Evolutionary conservation across 2,329 filamentous ascomycete genomes (phyloP).

Genomic region (Harringtonia lauricola): DNA sequence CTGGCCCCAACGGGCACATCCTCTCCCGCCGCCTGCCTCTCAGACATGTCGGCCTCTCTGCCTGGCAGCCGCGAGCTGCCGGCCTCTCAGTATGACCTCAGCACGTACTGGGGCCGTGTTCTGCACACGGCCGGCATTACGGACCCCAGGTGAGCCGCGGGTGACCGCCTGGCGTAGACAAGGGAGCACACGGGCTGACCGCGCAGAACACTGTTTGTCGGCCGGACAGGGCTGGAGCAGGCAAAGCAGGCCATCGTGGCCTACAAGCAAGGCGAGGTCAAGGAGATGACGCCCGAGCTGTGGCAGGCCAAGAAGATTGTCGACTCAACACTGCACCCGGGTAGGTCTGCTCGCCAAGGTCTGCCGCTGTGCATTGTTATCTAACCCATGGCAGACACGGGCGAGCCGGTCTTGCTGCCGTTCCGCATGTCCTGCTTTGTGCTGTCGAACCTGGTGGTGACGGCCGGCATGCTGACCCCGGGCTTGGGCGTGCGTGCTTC

Average conservation of each 20-base stretch:
- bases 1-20: too few relatives aligned
- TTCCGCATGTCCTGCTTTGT: conserved; percentile 98
- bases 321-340: conserved; percentile 90
- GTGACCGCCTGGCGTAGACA: too few relatives aligned
- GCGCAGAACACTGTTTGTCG: conserved; percentile 76
- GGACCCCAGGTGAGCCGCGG: conserved; percentile 80
- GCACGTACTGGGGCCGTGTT: conserved; percentile 91
- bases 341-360: conserved; percentile 34
- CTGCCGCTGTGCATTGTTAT: background rate
- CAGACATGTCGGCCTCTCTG: conserved; percentile 58
- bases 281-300: conserved; percentile 76
- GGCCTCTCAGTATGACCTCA: conserved; percentile 82
- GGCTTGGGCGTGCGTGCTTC: conserved; percentile 50
- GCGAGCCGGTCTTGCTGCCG: conserved; percentile 80
- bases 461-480: conserved; percentile 92
- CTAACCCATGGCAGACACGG: conserved; percentile 55
- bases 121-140: conserved; percentile 80
- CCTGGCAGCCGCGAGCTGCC: conserved; percentile 71
- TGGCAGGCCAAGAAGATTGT: conserved; percentile 97
- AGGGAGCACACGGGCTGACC: background rate
- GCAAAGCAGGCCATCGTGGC: conserved; percentile 71
- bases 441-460: conserved; percentile 86
- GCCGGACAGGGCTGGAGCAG: conserved; percentile 65
- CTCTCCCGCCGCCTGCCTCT: too few relatives aligned
- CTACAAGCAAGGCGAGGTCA: conserved; percentile 77